phyloP scores from a whole-genome alignment of 768 basidiomycete species.

The Dioszegia crocea region DNA sequence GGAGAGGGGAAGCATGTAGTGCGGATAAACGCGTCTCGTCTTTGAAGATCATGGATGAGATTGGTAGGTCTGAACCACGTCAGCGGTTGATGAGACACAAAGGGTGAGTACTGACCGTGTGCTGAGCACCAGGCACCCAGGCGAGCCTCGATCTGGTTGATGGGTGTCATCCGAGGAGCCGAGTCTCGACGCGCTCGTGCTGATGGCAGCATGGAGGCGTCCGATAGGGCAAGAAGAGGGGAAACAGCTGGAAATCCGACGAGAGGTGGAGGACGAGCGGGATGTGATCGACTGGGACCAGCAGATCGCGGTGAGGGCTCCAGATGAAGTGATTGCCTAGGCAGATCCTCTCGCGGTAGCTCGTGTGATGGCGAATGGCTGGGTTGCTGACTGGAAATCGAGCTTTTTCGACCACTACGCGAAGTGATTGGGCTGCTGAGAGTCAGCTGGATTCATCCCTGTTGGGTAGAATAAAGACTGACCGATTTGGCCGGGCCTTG shows the following conservation, averaged over 20 bases:
- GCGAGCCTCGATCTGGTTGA: neutral
- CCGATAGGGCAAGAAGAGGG: neutral
- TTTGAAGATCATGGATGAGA: neutral
- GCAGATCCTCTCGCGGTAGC: neutral
- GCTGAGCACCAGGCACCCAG: conserved; percentile 7
- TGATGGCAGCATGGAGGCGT: neutral
- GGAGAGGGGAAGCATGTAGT: neutral
- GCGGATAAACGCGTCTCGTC: conserved; percentile 11
- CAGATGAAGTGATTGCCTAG: no score
- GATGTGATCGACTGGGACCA: no score
- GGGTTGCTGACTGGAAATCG: neutral
- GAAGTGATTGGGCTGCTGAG: neutral
- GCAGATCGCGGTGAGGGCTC: no score
- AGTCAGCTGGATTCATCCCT: neutral
- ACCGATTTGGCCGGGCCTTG: conserved; percentile 19
- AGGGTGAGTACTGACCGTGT: conserved; percentile 8
- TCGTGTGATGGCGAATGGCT: neutral
- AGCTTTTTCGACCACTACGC: neutral
- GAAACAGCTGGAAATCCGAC: neutral
- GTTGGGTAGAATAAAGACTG: neutral
- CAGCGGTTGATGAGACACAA: neutral
- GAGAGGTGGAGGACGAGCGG: no score
- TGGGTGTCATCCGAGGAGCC: neutral
- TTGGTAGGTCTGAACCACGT: conserved; percentile 5
- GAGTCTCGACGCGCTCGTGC: neutral